Conservation (phyloP, 2,329 filamentous ascomycete genomes). For the Venturiaceae sp. region DNA sequence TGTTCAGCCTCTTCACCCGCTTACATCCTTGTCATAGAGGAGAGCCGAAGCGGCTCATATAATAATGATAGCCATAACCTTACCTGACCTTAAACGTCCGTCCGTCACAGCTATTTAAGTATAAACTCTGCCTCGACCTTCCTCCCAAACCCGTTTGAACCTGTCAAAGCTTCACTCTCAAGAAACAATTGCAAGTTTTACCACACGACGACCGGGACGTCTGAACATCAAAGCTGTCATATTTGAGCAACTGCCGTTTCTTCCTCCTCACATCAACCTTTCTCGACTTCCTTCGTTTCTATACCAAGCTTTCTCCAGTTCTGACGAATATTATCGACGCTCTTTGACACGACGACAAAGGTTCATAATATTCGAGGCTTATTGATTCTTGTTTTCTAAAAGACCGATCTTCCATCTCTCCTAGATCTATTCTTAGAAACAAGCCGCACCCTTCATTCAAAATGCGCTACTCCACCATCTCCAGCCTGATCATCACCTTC, state of each 20-base stretch:
- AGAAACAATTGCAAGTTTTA: slow-evolving; percentile 3
- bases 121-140: neutral
- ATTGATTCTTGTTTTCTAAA: neutral
- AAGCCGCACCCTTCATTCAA: neutral
- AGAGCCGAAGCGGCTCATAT: neutral
- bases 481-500: neutral
- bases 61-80: neutral
- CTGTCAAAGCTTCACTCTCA: neutral
- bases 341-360: neutral
- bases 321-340: neutral
- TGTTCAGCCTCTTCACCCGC: neutral
- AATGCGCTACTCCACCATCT: neutral
- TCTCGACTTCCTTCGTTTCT: neutral
- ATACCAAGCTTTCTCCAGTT: slow-evolving; percentile 1
- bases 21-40: neutral
- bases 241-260: neutral
- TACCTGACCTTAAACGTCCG: neutral
- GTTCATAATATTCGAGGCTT: neutral
- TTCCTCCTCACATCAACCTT: neutral
- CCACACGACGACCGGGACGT: neutral
- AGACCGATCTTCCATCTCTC: neutral
- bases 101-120: neutral
- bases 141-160: neutral
- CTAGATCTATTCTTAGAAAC: neutral
- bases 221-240: neutral